Evolutionary conservation across 106 monocot genomes (phyloP), one percentile per base, ranked within the genome.

Genomic region (Acorus gramineus): DNA sequence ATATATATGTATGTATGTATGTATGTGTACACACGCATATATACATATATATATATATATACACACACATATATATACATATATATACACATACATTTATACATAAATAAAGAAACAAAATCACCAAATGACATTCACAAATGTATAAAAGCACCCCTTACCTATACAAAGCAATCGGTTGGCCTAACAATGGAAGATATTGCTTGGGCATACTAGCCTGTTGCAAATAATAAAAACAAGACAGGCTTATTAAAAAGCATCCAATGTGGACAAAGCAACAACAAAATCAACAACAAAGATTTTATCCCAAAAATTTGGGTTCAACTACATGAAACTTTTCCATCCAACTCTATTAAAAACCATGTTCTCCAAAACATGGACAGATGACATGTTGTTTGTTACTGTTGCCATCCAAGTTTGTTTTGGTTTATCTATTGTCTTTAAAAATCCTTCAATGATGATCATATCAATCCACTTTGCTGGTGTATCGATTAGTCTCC

Each of bases 171-270:
- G 92, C 98, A 76, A 99, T 92, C 44, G 92, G 92, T 78, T 81
- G 83, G 48, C 98, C 98, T 64, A 92, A 64, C 2, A 99, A 73
- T 45, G 98, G 89, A 49, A 92, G 81, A 63, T 99, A 99, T 49
- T 99, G 98, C 75, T 99, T 99, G 49, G 98, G 98, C 79, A 99
- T 99, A 44, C 60, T 81, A 50, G 85, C 92, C 92, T 92, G 74
- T 58, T 47, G 47, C 53, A 67, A 44, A 51, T 28, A 59, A 61
- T 28, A 61, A 71, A 2, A 71, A 44, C 13, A 2, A 6, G 2
- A 65, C 3, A 53, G 42, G 10, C 8, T 44, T 4, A 49, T 49
- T 49, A 44, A 52, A 43, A 0, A 14, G 52, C 8, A 2, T 52
- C 7, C 2, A 6, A 46, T 44, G 2, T 52, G 6, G 53, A 4